Base-by-base conservation (phyloP, 1,139 yeast genomes). In the Taphrina wiesneri region DNA sequence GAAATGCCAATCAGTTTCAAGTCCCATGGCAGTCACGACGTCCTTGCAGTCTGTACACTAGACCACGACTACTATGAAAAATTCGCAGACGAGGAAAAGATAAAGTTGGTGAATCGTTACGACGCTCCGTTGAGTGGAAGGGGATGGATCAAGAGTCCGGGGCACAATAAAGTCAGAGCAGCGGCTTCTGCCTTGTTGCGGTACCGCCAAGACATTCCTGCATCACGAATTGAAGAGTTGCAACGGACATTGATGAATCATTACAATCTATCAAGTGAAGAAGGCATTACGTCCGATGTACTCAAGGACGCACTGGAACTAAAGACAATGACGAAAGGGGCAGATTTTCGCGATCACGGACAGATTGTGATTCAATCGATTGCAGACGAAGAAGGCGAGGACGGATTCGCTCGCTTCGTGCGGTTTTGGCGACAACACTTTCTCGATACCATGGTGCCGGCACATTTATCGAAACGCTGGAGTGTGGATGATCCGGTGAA, bases 11-110 rank as follows among this genome's bases (percentile, higher is more conserved):
- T 49, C 17, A 21, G 45, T 9, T 59, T 32, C 56, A 59, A 59
- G 25, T 30, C 56, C 13, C 64, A 59, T 28, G 46, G 56, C 6
- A 49, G 46, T 9, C 64, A 59, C 54, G 64, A 59, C 39, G 47
- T 59, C 11, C 25, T 59, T 26, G 39, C 56, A 9, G 28, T 59
- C 17, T 59, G 64, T 17, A 43, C 34, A 1, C 28, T 19, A 2
- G 19, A 26, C 46, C 51, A 45, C 30, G 52, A 32, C 19, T 15
- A n/a, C 17, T 45, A 56, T 46, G 62, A 56, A 39, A n/a, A 30
- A 45, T 46, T 15, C 21, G 62, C 52, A 26, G 43, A 43, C 23
- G 43, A 30, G 39, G 43, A 26, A 32, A 28, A 46, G 43, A n/a
- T 19, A 9, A 2, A 7, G 23, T 28, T 56, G 53, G 52, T 26